Conservation (phyloP, 305 asterid species). For the Solanum hybrid region DNA sequence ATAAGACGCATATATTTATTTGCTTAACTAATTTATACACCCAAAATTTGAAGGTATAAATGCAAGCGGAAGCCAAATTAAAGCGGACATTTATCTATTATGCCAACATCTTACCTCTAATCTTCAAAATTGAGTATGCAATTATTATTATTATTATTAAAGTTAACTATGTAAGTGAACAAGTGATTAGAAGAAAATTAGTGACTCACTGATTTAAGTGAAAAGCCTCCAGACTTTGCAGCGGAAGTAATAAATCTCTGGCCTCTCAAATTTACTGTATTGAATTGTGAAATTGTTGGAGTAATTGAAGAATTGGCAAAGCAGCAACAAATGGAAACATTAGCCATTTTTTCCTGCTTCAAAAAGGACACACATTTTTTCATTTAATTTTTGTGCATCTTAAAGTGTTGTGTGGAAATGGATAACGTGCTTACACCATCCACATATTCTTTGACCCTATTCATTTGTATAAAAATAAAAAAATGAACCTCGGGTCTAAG, state of each 20-base stretch:
- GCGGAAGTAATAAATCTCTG: slow-evolving; percentile 24
- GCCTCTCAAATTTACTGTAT: background rate
- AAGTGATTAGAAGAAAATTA: background rate
- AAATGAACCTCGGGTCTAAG: background rate
- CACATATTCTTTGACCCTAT: slow-evolving; percentile 4
- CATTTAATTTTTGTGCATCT: background rate
- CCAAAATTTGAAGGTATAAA: too few relatives aligned
- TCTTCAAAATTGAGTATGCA: background rate
- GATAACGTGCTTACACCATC: slow-evolving; percentile 39
- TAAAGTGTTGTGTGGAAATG: slow-evolving; percentile 13
- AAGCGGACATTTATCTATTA: background rate
- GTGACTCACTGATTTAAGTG: slow-evolving; percentile 32
- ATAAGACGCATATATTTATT: background rate
- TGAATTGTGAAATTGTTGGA: background rate
- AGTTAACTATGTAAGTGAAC: background rate
- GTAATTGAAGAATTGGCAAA: background rate
- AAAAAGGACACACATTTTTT: background rate
- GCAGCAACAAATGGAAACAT: background rate
- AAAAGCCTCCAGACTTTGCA: slow-evolving; percentile 55
- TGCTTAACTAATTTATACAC: background rate
- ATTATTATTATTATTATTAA: background rate
- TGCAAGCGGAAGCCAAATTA: too few relatives aligned
- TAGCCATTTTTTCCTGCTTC: slow-evolving; percentile 16
- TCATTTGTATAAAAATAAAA: background rate
- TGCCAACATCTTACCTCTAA: background rate